Evolutionary conservation across 2,329 filamentous ascomycete genomes (phyloP), one percentile per base, ranked within the genome.

Genomic region (Diaporthe sp.): DNA sequence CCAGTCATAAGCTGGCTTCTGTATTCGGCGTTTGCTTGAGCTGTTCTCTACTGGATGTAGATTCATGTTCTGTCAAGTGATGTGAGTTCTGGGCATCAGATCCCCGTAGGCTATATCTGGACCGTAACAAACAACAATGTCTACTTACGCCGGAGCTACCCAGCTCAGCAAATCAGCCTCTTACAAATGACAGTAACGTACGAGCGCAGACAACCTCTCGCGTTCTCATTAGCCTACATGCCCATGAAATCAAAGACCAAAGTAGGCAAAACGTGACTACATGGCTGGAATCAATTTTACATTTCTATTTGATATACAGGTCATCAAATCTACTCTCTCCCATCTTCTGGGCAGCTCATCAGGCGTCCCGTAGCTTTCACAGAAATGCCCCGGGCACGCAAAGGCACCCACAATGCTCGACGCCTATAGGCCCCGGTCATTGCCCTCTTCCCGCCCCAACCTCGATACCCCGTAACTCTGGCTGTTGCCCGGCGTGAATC

Each of bases 281-380:
- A 51, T 67, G 28, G 10, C 12, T 47, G 53, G 37, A 17, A 10
- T 67, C 58, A 37, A 37, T 28, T 51, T 37, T 44, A 47, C 15
- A 65, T 28, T 42, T 76, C 72, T 57, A 71, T 34, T 57, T 67
- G 42, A 25, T 71, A 17, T 65, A 76, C 47, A 70, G 13, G 39
- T 44, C n/a, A 15, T 55, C 47, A 22, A 13, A 25, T 31, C 34
- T 53, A 42, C 20, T 22, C 9, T 22, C 7, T 55, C n/a, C 34
- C 31, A 2, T 4, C 8, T 4, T 22, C 20, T 12, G 28, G 34
- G n/a, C 49, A 3, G 2, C 7, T 4, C 12, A 20, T 6, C 25
- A 42, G n/a, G n/a, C 49, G 22, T 28, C 34, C 34, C 4, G n/a
- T 4, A 8, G 4, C 7, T 31, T 22, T 53, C 8, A 42, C 15